Evolutionary conservation across 2,329 filamentous ascomycete species (phyloP).

Genomic region (Xylaria sp.): DNA sequence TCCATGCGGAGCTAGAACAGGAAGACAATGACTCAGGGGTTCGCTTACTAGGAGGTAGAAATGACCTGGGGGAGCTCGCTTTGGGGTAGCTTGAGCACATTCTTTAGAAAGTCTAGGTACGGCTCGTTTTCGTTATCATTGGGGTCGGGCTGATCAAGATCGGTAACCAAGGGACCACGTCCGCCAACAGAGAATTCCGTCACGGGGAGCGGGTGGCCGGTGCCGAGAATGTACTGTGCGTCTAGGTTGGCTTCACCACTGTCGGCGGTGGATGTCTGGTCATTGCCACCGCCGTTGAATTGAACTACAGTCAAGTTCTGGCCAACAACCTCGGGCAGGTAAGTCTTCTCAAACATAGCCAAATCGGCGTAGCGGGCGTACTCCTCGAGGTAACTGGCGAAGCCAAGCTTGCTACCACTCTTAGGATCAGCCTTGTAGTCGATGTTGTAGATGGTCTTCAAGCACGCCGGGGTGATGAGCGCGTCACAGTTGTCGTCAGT

Average conservation of each 20-base stretch:
- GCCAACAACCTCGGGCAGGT: slow-evolving; percentile 33
- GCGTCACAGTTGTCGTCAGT: slow-evolving; percentile 35
- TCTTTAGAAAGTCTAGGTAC: slow-evolving; percentile 72
- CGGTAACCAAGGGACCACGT: slow-evolving; percentile 37
- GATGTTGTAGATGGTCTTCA: slow-evolving; percentile 37
- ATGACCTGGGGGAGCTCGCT: slow-evolving; percentile 68
- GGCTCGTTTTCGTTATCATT: slow-evolving; percentile 70
- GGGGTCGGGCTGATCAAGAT: slow-evolving; percentile 38
- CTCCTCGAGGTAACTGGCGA: slow-evolving; percentile 41
- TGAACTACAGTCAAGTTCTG: slow-evolving; percentile 39
- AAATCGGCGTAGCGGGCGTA: slow-evolving; percentile 40
- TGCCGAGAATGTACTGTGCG: slow-evolving; percentile 38
- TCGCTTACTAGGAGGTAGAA: slow-evolving; percentile 59
- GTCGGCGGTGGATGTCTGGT: slow-evolving; percentile 33
- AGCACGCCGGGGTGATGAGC: slow-evolving; percentile 37
- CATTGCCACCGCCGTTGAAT: slow-evolving; percentile 36
- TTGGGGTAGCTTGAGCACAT: slow-evolving; percentile 64
- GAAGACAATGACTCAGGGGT: no score
- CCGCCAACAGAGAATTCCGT: slow-evolving; percentile 40
- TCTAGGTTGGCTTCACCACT: slow-evolving; percentile 42
- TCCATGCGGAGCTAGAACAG: no score
- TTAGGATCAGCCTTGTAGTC: slow-evolving; percentile 38
- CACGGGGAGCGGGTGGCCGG: slow-evolving; percentile 37
- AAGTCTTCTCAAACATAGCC: slow-evolving; percentile 33
- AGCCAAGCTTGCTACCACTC: slow-evolving; percentile 40